Percentiles rank a stretch among this genome's conserved stretches.
These are phyloP conservation scores for Aspergillus aculeatus DNA, from an alignment of 2,329 filamentous ascomycete genomes.

Conservation along the genomic window DNA sequence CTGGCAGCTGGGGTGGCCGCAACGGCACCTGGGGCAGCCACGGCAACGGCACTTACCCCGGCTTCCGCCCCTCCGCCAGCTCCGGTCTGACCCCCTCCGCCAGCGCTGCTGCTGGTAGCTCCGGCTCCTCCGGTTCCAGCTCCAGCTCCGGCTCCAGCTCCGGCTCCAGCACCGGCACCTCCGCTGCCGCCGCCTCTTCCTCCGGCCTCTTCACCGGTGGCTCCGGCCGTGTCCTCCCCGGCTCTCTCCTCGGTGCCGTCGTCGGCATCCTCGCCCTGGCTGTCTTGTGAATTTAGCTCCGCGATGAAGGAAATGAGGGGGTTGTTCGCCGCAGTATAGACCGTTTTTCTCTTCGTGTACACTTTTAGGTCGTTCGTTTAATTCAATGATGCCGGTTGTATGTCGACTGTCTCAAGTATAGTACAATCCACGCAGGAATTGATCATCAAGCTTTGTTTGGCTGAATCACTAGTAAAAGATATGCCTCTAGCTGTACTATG, in stretches of 20 bases:
- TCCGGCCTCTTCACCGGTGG: constrained; percentile 10
- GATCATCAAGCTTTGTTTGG: no score
- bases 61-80: not conserved
- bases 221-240: constrained; percentile 14
- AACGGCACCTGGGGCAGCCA: constrained; percentile 12
- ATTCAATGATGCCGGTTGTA: not conserved
- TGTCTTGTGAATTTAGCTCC: constrained; percentile 5
- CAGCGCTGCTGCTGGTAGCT: not conserved
- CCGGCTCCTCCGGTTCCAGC: constrained; percentile 11
- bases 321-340: not conserved
- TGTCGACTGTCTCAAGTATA: no score
- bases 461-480: no score
- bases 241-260: constrained; percentile 17
- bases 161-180: constrained; percentile 10
- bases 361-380: not conserved
- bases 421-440: no score
- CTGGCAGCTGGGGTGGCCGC: constrained; percentile 4
- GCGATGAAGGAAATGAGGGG: no score
- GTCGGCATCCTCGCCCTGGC: constrained; percentile 12
- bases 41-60: constrained; percentile 7
- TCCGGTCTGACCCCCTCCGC: constrained; percentile 1
- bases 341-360: not conserved
- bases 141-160: constrained; percentile 9
- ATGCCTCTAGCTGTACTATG: no score
- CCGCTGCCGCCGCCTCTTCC: constrained; percentile 14